Evolutionary conservation across 2,329 filamentous ascomycete genomes (phyloP).

Genomic region (Ophiosphaerella korrae): DNA sequence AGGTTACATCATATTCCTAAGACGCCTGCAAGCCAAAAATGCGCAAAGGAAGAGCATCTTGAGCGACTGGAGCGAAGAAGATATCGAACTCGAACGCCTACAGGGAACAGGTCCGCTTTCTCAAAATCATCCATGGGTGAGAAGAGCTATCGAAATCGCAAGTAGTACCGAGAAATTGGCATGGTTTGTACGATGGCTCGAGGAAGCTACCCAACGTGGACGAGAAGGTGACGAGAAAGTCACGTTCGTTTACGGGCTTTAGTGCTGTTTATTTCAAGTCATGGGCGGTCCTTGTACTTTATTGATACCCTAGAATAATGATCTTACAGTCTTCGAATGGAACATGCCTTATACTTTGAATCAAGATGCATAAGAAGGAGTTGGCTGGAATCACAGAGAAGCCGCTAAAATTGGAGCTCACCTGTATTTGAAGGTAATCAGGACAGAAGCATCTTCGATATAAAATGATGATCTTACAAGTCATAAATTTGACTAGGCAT

Average conservation of each 20-base stretch:
- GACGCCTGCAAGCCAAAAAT: constrained; percentile 48
- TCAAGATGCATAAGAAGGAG: too few relatives aligned
- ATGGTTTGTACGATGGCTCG: constrained; percentile 34
- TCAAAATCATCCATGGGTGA: constrained; percentile 33
- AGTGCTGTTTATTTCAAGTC: too few relatives aligned
- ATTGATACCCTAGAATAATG: too few relatives aligned
- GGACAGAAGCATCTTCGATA: too few relatives aligned
- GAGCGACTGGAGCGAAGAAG: constrained; percentile 46
- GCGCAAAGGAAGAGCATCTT: constrained; percentile 34
- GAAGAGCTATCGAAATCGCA: constrained; percentile 4
- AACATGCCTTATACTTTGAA: too few relatives aligned
- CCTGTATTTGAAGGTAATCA: too few relatives aligned
- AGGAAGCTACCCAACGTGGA: constrained; percentile 41
- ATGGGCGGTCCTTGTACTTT: too few relatives aligned
- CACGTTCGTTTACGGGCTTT: constrained; percentile 52
- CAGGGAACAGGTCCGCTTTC: constrained; percentile 38
- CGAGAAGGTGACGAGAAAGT: constrained; percentile 53
- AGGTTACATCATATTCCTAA: constrained; percentile 49
- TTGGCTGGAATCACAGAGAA: too few relatives aligned
- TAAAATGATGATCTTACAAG: too few relatives aligned
- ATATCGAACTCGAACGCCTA: constrained; percentile 42
- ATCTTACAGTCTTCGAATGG: too few relatives aligned
- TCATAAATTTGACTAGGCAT: too few relatives aligned
- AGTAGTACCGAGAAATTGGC: constrained; percentile 17
- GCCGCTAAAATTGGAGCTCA: too few relatives aligned